Conservation (phyloP, 2,329 filamentous ascomycete species). For the Helminthosporium solani region DNA sequence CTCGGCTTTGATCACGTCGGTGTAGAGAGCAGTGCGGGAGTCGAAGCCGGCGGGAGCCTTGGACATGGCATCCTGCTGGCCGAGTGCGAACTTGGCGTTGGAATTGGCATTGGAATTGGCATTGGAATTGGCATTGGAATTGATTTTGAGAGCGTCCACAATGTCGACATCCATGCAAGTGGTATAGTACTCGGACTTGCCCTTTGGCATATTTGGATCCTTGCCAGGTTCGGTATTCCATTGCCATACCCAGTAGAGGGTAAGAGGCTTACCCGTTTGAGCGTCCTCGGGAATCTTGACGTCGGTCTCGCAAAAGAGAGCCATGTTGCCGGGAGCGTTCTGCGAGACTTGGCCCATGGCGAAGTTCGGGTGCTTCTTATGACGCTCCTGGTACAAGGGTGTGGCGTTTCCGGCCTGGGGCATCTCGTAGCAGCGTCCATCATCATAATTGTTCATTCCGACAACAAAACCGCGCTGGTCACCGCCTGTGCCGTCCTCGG, state of each 20-base stretch:
- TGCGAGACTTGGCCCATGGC: slow-evolving; percentile 50
- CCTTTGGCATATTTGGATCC: slow-evolving; percentile 44
- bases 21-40: slow-evolving; percentile 43
- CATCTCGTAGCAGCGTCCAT: slow-evolving; percentile 75
- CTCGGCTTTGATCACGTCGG: slow-evolving; percentile 28
- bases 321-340: slow-evolving; percentile 42
- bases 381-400: slow-evolving; percentile 55
- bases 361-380: slow-evolving; percentile 56
- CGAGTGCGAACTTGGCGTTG: slow-evolving; percentile 24
- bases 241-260: slow-evolving; percentile 96
- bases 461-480: slow-evolving; percentile 75
- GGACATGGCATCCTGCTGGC: slow-evolving; percentile 47
- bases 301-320: slow-evolving; percentile 79
- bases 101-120: slow-evolving; percentile 15
- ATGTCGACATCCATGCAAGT: slow-evolving; percentile 59
- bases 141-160: slow-evolving; percentile 31
- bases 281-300: slow-evolving; percentile 70
- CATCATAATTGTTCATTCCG: slow-evolving; percentile 79
- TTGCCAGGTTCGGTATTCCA: slow-evolving; percentile 57
- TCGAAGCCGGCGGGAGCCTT: slow-evolving; percentile 43
- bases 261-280: slow-evolving; percentile 65
- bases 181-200: slow-evolving; percentile 60
- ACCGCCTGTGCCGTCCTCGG: slow-evolving; percentile 73
- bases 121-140: slow-evolving; percentile 16
- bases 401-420: slow-evolving; percentile 58